Evolutionary conservation across 306 rosid genomes (phyloP).

Genomic region (Gastrolobium bilobum): DNA sequence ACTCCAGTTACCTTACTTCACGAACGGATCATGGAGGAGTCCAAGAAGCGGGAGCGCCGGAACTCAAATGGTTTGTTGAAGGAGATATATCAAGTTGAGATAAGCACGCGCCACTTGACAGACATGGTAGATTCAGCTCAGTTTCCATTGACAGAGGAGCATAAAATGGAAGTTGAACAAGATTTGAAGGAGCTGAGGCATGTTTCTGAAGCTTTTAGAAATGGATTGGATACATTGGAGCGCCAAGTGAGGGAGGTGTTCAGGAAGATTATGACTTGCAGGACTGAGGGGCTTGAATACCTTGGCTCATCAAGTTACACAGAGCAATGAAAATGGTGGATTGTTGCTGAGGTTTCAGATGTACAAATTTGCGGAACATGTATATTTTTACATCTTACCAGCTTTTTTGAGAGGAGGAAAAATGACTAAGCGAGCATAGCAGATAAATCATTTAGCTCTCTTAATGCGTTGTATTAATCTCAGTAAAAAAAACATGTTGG

Average conservation of each 20-base stretch:
- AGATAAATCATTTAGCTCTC: slow-evolving; percentile 33
- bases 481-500: slow-evolving; percentile 48
- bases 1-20: slow-evolving; percentile 62
- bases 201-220: slow-evolving; percentile 65
- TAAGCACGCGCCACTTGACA: slow-evolving; percentile 68
- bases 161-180: slow-evolving; percentile 70
- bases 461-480: slow-evolving; percentile 49
- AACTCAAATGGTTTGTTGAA: slow-evolving; percentile 78
- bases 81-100: slow-evolving; percentile 88
- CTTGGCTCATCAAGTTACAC: slow-evolving; percentile 59
- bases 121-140: slow-evolving; percentile 82
- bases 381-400: slow-evolving; percentile 51
- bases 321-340: slow-evolving; percentile 50
- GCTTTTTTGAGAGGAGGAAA: slow-evolving; percentile 55
- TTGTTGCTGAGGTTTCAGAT: slow-evolving; percentile 55
- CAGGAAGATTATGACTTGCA: slow-evolving; percentile 73
- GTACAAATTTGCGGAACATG: slow-evolving; percentile 58
- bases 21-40: slow-evolving; percentile 82
- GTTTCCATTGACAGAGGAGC: slow-evolving; percentile 79
- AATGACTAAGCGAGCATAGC: slow-evolving; percentile 34
- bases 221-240: slow-evolving; percentile 80
- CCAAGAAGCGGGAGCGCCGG: slow-evolving; percentile 80
- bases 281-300: slow-evolving; percentile 84
- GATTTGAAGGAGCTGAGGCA: slow-evolving; percentile 61
- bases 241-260: slow-evolving; percentile 85